phyloP scores from a whole-genome alignment of 805 yeast genomes.

The Metschnikowia amazonensis region DNA sequence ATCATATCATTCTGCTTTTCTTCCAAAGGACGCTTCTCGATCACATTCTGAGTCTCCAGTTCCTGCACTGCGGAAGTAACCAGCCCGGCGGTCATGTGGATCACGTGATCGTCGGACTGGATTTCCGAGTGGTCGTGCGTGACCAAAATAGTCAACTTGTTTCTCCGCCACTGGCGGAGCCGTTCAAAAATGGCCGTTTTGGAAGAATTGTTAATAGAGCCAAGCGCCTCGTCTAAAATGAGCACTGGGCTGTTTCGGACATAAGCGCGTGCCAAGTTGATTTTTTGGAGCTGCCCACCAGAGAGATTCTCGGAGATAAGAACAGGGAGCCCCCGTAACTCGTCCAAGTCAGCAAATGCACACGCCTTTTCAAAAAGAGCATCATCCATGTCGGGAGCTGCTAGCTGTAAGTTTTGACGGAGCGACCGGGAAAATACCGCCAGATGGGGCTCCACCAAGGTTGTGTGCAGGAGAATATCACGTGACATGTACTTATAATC shows the following conservation, averaged over 20 bases:
- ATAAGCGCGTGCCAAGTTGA: slow-evolving; percentile 81
- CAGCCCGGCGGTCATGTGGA: slow-evolving; percentile 43
- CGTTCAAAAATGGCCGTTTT: slow-evolving; percentile 45
- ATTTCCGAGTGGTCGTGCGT: slow-evolving; percentile 75
- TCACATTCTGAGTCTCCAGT: too few relatives aligned
- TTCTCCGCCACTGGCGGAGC: slow-evolving; percentile 57
- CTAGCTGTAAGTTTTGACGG: slow-evolving; percentile 18
- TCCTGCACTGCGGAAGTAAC: not conserved
- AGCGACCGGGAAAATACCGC: slow-evolving; percentile 44
- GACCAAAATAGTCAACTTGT: slow-evolving; percentile 72
- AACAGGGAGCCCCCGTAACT: slow-evolving; percentile 31
- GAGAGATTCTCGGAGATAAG: slow-evolving; percentile 53
- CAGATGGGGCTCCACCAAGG: slow-evolving; percentile 71
- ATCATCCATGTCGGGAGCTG: slow-evolving; percentile 7
- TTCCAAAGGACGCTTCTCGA: too few relatives aligned
- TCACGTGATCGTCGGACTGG: slow-evolving; percentile 51
- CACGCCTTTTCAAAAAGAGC: slow-evolving; percentile 42
- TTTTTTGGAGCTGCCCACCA: slow-evolving; percentile 88
- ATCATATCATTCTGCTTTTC: too few relatives aligned
- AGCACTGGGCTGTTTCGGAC: slow-evolving; percentile 70
- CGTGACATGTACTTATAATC: slow-evolving; percentile 41
- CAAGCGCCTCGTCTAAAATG: slow-evolving; percentile 80
- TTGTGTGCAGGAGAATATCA: slow-evolving; percentile 55
- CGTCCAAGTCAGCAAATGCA: slow-evolving; percentile 46
- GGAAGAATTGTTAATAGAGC: slow-evolving; percentile 66